Conservation (phyloP, 805 yeast genomes). For the Vanderwaltozyma tropicalis region DNA sequence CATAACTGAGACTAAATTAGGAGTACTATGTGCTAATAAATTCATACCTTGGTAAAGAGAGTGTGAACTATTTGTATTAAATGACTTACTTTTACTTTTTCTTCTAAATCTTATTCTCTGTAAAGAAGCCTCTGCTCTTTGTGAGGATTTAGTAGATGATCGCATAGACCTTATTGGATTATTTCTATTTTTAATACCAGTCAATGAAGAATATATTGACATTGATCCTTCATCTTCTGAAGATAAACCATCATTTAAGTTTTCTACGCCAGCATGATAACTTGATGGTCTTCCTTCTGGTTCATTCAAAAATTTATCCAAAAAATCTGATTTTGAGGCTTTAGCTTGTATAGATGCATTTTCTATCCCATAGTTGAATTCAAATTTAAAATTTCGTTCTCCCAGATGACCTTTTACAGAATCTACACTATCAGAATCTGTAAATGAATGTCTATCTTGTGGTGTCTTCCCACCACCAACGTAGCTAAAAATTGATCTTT, state of each 20-base stretch:
- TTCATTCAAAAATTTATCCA: not conserved
- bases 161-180: slow-evolving; percentile 30
- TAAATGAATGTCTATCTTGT: slow-evolving; percentile 1
- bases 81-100: slow-evolving; percentile 37
- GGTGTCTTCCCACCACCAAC: slow-evolving; percentile 7
- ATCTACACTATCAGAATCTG: not conserved
- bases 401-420: slow-evolving; percentile 18
- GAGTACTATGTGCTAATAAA: slow-evolving; percentile 25
- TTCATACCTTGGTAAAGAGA: slow-evolving; percentile 14
- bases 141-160: slow-evolving; percentile 38
- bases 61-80: slow-evolving; percentile 24
- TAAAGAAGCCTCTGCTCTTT: slow-evolving; percentile 56
- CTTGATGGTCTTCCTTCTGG: not conserved
- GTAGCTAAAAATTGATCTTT: slow-evolving; percentile 22
- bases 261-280: not conserved
- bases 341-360: not conserved
- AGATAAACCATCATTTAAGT: slow-evolving; percentile 1
- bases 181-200: slow-evolving; percentile 27
- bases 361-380: slow-evolving; percentile 20
- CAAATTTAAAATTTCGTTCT: slow-evolving; percentile 25
- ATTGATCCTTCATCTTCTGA: slow-evolving; percentile 57
- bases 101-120: slow-evolving; percentile 51
- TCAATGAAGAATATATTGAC: slow-evolving; percentile 53
- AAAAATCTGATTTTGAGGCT: not conserved
- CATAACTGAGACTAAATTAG: slow-evolving; percentile 23